Evolutionary conservation across 768 basidiomycete species (phyloP).

Genomic region (Leccinum disarticulatum): DNA sequence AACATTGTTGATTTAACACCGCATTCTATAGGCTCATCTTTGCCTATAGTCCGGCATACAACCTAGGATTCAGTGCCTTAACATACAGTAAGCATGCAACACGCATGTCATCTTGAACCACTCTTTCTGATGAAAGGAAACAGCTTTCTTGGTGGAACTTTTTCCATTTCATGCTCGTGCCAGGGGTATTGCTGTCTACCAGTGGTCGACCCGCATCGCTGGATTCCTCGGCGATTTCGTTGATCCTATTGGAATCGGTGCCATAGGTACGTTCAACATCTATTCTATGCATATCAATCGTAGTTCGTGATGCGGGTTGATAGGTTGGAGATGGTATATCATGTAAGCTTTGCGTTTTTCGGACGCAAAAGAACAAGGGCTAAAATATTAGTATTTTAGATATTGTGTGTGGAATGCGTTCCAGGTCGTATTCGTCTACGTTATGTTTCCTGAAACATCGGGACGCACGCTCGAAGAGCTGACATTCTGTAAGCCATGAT

Average conservation of each 20-base stretch:
- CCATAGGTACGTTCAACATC: background rate
- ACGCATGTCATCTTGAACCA: too few species aligned
- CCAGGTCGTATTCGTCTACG: slow-evolving; percentile 15
- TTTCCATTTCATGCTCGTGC: slow-evolving; percentile 63
- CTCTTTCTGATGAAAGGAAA: background rate
- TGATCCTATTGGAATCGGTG: slow-evolving; percentile 11
- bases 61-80: slow-evolving; percentile 8
- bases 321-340: slow-evolving; percentile 16
- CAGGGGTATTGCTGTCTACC: slow-evolving; percentile 60
- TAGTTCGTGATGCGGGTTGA: background rate
- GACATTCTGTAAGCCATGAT: slow-evolving; percentile 12
- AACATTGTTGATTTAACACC: background rate
- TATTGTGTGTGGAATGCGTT: slow-evolving; percentile 21
- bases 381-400: background rate
- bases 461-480: slow-evolving; percentile 21
- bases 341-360: background rate
- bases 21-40: slow-evolving; percentile 10
- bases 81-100: background rate
- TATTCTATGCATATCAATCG: background rate
- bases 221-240: slow-evolving; percentile 5
- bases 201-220: slow-evolving; percentile 50
- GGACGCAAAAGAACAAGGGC: background rate
- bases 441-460: slow-evolving; percentile 22
- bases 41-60: background rate
- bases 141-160: slow-evolving; percentile 61